phyloP scores from a whole-genome alignment of 805 yeast genomes.

The Candida wancherniae region DNA sequence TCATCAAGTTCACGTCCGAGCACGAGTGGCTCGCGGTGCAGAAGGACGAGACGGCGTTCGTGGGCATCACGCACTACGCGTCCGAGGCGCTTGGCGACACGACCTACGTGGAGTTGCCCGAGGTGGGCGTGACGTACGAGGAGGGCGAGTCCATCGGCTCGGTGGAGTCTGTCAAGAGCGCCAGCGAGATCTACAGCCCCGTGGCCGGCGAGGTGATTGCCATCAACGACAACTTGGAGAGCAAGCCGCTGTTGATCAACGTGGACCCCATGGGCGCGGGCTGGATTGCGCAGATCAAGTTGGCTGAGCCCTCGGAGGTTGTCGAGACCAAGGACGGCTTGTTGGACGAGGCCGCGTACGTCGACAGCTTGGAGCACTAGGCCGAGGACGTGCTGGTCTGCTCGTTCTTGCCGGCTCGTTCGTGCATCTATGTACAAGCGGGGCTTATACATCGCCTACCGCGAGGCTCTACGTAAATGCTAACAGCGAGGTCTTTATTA shows the following conservation, averaged over 20 bases:
- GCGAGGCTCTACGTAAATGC: no score
- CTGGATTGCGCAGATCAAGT: slow-evolving; percentile 80
- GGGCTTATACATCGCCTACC: no score
- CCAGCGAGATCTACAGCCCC: slow-evolving; percentile 89
- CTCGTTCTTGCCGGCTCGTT: no score
- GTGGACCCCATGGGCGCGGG: slow-evolving; percentile 90
- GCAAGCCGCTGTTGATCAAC: slow-evolving; percentile 74
- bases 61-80: slow-evolving; percentile 93
- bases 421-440: no score
- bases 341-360: slow-evolving; percentile 53
- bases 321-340: slow-evolving; percentile 39
- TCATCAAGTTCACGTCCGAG: slow-evolving; percentile 71
- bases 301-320: slow-evolving; percentile 35
- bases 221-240: slow-evolving; percentile 61
- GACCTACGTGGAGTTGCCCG: slow-evolving; percentile 88
- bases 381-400: no score
- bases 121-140: slow-evolving; percentile 54
- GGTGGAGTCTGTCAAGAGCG: slow-evolving; percentile 91
- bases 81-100: slow-evolving; percentile 97
- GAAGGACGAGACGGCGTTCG: slow-evolving; percentile 72
- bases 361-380: no score
- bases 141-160: slow-evolving; percentile 86
- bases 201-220: slow-evolving; percentile 72
- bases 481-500: no score
- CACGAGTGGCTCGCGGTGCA: slow-evolving; percentile 95